phyloP scores from a whole-genome alignment of 1,139 yeast species.

The Hyphopichia buzzinii region DNA sequence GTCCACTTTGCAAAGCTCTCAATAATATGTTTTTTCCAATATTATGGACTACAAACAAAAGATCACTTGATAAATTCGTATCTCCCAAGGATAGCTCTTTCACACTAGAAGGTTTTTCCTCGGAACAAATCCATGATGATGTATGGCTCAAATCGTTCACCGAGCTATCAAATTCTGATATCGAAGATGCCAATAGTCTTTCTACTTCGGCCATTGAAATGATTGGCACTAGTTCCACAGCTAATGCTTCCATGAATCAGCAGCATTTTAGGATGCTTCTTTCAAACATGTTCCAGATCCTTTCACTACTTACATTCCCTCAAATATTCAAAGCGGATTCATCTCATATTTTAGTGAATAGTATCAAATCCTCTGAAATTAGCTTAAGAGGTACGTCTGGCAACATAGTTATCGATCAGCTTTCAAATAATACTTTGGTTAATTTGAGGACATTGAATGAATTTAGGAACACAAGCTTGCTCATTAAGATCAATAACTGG shows the following conservation, averaged over 20 bases:
- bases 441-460: conserved; percentile 56
- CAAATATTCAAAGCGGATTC: conserved; percentile 37
- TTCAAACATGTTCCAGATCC: conserved; percentile 34
- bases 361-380: conserved; percentile 66
- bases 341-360: conserved; percentile 42
- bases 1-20: conserved; percentile 89
- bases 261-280: conserved; percentile 29
- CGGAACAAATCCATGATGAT: conserved; percentile 16
- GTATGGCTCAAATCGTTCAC: conserved; percentile 29
- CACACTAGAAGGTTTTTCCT: conserved; percentile 15
- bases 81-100: conserved; percentile 10
- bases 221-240: conserved; percentile 16
- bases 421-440: conserved; percentile 59
- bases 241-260: conserved; percentile 14
- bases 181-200: conserved; percentile 23
- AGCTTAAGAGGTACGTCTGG: conserved; percentile 57
- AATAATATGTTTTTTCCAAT: conserved; percentile 83
- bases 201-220: conserved; percentile 27
- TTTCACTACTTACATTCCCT: conserved; percentile 42
- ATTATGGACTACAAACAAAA: conserved; percentile 44
- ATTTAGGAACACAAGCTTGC: conserved; percentile 34
- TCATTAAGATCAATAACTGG: conserved; percentile 33
- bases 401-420: conserved; percentile 50
- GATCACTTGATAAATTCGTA: conserved; percentile 25
- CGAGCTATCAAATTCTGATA: conserved; percentile 18